A percentile compares a stretch with the other conserved stretches of the same genome.
Evolutionary conservation across 2,329 filamentous ascomycete species (phyloP).

Genomic region (Epichloe baconii): DNA sequence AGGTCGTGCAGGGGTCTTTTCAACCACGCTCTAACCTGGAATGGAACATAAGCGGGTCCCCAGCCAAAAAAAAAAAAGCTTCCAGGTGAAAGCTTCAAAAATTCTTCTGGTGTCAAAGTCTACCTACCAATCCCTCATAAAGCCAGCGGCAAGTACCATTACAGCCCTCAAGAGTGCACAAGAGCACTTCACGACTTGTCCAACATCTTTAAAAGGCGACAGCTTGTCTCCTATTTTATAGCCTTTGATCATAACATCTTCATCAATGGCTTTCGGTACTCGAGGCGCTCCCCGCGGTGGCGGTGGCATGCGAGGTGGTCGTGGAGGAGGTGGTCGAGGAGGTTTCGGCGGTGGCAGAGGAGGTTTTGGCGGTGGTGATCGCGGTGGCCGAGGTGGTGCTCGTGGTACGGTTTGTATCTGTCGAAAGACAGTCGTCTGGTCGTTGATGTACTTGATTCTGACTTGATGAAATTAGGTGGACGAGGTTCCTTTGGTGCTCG

Average conservation of each 20-base stretch:
- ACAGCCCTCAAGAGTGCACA: slow-evolving; percentile 1
- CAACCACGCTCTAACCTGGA: slow-evolving; percentile 4
- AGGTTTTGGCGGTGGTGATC: slow-evolving; percentile 20
- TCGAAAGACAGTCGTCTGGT: slow-evolving; percentile 6
- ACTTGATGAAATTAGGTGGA: slow-evolving; percentile 10
- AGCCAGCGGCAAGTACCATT: slow-evolving; percentile 10
- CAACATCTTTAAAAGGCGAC: not conserved
- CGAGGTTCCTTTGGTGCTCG: slow-evolving; percentile 16
- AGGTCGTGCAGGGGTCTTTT: slow-evolving; percentile 1
- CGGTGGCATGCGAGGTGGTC: slow-evolving; percentile 10
- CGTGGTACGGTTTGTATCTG: slow-evolving; percentile 9
- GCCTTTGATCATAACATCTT: not conserved
- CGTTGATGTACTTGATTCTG: slow-evolving; percentile 15
- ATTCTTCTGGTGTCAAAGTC: slow-evolving; percentile 18
- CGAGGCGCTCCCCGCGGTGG: slow-evolving; percentile 10
- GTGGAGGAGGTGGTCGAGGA: slow-evolving; percentile 17
- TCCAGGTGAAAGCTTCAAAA: slow-evolving; percentile 23
- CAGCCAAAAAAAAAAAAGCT: slow-evolving; percentile 13
- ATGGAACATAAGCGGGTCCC: slow-evolving; percentile 7
- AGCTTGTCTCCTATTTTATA: not conserved
- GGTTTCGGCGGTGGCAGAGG: slow-evolving; percentile 13
- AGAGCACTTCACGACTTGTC: not conserved
- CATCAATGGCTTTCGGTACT: slow-evolving; percentile 17
- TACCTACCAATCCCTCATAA: not conserved
- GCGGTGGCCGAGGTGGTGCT: slow-evolving; percentile 22